Evolutionary conservation across 2,329 filamentous ascomycete genomes (phyloP).

Genomic region (Microdochium paspali): DNA sequence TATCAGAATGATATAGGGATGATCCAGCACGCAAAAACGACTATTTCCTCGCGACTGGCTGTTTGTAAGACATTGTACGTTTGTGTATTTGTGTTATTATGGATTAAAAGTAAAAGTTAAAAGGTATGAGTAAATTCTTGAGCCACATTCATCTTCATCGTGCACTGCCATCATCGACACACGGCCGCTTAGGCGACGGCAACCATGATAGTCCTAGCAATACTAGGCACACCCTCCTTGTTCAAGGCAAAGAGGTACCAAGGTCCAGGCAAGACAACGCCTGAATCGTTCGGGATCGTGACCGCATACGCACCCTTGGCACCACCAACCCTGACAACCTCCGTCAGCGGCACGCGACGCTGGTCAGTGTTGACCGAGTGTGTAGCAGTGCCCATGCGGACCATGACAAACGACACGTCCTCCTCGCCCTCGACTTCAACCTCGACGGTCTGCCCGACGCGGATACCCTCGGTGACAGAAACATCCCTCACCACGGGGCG

Average conservation of each 20-base stretch:
- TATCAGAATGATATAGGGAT: too few species aligned
- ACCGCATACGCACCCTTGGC: conserved; percentile 22
- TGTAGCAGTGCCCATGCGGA: conserved; percentile 34
- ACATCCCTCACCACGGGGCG: conserved; percentile 29
- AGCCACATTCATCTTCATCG: too few species aligned
- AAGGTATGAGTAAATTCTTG: too few species aligned
- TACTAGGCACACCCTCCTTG: conserved; percentile 29
- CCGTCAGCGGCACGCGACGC: conserved; percentile 30
- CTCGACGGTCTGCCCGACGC: conserved; percentile 19
- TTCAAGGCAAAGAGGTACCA: conserved; percentile 38
- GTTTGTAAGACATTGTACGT: too few species aligned
- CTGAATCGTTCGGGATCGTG: conserved; percentile 29
- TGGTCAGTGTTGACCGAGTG: conserved; percentile 45
- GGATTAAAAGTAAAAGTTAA: too few species aligned
- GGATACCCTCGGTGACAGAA: conserved; percentile 12
- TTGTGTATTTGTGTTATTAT: too few species aligned
- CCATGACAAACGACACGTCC: conserved; percentile 23
- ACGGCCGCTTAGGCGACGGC: not conserved
- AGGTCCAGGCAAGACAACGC: conserved; percentile 34
- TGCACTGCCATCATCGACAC: too few species aligned
- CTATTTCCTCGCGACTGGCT: too few species aligned
- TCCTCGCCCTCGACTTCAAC: conserved; percentile 18
- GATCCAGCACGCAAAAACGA: too few species aligned
- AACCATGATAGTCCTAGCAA: conserved; percentile 26
- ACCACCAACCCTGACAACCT: conserved; percentile 3